These are phyloP conservation scores for Tolypocladium ophioglossoides DNA, from an alignment of 2,329 filamentous ascomycete species.

Conservation along the genomic window DNA sequence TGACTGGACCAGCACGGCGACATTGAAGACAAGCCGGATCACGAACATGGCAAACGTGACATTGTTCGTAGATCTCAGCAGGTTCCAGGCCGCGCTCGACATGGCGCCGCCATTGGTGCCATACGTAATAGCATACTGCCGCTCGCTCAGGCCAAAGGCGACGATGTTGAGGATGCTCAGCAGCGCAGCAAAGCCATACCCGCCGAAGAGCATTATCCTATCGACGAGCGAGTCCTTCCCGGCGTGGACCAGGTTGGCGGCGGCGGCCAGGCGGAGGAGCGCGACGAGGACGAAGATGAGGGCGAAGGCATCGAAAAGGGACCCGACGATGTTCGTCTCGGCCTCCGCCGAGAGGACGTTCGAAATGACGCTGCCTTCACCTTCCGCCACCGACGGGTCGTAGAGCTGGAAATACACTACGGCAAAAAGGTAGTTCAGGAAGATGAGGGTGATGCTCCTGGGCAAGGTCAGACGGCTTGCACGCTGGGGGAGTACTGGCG, in stretches of 20 bases:
- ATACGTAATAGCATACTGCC: constrained; percentile 1
- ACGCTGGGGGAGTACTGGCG: background rate
- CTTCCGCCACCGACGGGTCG: no score
- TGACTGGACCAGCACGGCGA: constrained; percentile 7
- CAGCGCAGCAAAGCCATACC: constrained; percentile 6
- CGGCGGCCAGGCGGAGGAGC: constrained; percentile 12
- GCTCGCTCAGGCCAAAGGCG: constrained; percentile 9
- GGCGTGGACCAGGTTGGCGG: constrained; percentile 8
- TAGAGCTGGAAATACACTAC: constrained; percentile 1
- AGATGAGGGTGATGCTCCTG: background rate
- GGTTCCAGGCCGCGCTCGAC: background rate
- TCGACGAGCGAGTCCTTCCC: constrained; percentile 2
- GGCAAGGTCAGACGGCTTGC: background rate
- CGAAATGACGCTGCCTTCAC: background rate
- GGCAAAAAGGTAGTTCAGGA: background rate
- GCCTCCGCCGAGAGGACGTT: background rate
- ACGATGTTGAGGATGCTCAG: constrained; percentile 8
- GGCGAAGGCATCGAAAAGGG: constrained; percentile 2
- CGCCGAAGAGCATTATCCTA: constrained; percentile 6
- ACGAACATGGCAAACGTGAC: constrained; percentile 6
- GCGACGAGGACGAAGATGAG: constrained; percentile 12
- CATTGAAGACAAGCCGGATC: constrained; percentile 8
- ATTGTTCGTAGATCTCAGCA: background rate
- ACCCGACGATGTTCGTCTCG: constrained; percentile 1
- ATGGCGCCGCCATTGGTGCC: background rate